A percentile compares a stretch with the other conserved stretches of the same genome.
Conservation (phyloP, 2,329 filamentous ascomycete species). For the Sclerotinia glacialis region DNA sequence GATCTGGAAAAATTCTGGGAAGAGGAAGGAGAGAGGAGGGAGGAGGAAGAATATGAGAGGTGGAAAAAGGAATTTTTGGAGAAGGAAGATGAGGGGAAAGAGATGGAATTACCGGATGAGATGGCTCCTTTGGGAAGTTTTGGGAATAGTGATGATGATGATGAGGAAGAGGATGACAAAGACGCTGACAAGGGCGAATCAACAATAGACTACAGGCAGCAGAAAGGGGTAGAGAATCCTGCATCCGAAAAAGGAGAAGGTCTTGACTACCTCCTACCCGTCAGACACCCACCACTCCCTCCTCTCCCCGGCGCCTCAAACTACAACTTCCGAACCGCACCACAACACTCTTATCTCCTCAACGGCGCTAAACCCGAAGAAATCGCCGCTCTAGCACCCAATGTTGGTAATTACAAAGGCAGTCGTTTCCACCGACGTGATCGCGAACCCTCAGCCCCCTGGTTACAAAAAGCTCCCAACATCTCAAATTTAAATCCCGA, state of each 20-base stretch:
- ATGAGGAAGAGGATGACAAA: accelerated
- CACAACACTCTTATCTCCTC: neutral
- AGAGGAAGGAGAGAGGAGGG: neutral
- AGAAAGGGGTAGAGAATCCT: neutral
- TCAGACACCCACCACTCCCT: neutral
- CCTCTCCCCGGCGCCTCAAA: neutral
- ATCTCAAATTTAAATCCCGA: neutral
- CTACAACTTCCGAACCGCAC: neutral
- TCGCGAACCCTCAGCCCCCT: neutral
- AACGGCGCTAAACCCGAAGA: neutral
- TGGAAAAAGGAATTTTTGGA: neutral
- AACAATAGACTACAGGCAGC: neutral
- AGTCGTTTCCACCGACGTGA: neutral
- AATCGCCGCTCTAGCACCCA: neutral
- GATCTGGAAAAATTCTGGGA: neutral
- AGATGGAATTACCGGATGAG: neutral
- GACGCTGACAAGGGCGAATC: neutral
- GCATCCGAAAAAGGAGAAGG: neutral
- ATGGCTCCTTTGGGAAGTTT: no score
- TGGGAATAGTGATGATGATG: no score
- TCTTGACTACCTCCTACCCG: neutral
- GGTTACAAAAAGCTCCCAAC: neutral
- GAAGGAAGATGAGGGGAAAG: neutral
- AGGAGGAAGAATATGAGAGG: neutral
- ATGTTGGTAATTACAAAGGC: neutral